Conservation (phyloP, 1,139 yeast species). For the Yamadazyma blattariae region DNA sequence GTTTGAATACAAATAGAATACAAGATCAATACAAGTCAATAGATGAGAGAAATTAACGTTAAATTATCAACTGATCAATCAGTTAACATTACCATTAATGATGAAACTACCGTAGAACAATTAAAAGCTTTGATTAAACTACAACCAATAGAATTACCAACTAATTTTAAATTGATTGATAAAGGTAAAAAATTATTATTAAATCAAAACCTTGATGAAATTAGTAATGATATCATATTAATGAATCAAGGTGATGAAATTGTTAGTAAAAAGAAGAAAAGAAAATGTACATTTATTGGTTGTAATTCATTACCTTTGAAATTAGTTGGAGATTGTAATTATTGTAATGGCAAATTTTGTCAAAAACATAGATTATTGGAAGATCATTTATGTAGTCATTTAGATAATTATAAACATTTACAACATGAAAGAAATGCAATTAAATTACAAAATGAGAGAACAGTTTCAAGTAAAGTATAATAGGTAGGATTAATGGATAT, state of each 20-base stretch:
- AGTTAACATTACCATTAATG: constrained; percentile 44
- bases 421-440: constrained; percentile 52
- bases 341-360: constrained; percentile 84
- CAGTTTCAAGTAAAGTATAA: constrained; percentile 23
- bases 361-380: constrained; percentile 85
- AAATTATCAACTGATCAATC: constrained; percentile 43
- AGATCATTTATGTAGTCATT: constrained; percentile 77
- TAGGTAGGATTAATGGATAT: no score
- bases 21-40: no score
- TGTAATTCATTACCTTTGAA: constrained; percentile 72
- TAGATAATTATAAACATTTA: constrained; percentile 76
- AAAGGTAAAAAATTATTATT: constrained; percentile 51
- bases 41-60: constrained; percentile 23
- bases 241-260: constrained; percentile 28
- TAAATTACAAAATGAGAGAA: constrained; percentile 43
- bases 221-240: constrained; percentile 25
- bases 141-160: constrained; percentile 36
- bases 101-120: constrained; percentile 49
- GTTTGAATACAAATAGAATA: no score
- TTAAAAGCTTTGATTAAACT: constrained; percentile 39
- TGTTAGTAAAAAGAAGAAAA: constrained; percentile 48
- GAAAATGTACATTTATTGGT: constrained; percentile 57
- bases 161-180: constrained; percentile 47
- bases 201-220: constrained; percentile 1
- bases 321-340: constrained; percentile 85